Conservation (phyloP, 306 rosid genomes). For the Casuarina equisetifolia region DNA sequence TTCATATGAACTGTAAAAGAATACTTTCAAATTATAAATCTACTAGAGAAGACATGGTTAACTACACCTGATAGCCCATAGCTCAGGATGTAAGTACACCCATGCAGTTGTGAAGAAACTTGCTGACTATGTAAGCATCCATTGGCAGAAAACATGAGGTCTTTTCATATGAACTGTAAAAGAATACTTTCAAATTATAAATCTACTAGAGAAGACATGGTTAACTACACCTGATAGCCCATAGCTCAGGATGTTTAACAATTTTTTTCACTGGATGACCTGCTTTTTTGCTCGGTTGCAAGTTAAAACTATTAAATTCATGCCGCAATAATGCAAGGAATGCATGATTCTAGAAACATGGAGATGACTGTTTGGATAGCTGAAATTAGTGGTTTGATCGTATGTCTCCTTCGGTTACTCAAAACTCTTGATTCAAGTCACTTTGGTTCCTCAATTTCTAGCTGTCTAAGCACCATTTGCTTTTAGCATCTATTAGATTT, state of each 20-base stretch:
- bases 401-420: background rate
- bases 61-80: no score
- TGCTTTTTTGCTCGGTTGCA: background rate
- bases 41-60: background rate
- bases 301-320: no score
- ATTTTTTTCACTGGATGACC: background rate
- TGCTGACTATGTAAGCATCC: slow-evolving; percentile 32
- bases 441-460: no score
- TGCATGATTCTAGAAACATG: background rate
- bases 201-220: background rate
- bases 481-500: background rate
- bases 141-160: background rate
- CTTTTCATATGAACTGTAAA: background rate
- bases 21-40: background rate
- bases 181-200: background rate
- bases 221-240: background rate
- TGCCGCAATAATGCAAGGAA: background rate
- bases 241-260: background rate
- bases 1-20: background rate
- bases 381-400: background rate
- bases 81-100: background rate
- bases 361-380: background rate
- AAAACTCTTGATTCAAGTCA: background rate
- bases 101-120: slow-evolving; percentile 39
- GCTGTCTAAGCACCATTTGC: background rate